These are phyloP conservation scores for Apiospora phragmitis DNA, from an alignment of 2,329 filamentous ascomycete species.

Conservation along the genomic window DNA sequence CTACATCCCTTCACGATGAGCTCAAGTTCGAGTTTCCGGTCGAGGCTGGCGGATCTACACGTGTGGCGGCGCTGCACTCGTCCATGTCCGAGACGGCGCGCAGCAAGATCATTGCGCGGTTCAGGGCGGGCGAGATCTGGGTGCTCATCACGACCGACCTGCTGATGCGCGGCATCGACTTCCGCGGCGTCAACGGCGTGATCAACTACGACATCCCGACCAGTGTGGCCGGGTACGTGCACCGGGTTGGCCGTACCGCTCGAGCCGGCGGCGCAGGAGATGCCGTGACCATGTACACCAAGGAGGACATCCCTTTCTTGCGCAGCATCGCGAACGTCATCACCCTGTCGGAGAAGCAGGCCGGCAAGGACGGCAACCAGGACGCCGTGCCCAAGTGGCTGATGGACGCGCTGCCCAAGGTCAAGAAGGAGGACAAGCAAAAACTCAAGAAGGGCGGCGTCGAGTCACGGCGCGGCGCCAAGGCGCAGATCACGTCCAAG, in stretches of 20 bases:
- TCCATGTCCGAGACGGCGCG: constrained; percentile 76
- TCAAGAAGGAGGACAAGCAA: constrained; percentile 82
- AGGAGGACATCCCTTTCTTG: constrained; percentile 86
- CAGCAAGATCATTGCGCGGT: constrained; percentile 80
- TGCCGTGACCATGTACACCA: constrained; percentile 92
- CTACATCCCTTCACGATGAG: constrained; percentile 83
- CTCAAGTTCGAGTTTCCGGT: constrained; percentile 92
- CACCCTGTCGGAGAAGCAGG: constrained; percentile 74
- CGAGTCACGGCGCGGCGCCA: constrained; percentile 55
- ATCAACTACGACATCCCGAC: constrained; percentile 97
- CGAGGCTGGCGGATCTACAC: constrained; percentile 78
- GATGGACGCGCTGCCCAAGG: constrained; percentile 79
- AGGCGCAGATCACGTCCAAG: constrained; percentile 78
- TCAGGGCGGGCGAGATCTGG: constrained; percentile 93
- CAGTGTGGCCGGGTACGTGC: constrained; percentile 87
- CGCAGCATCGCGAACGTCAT: constrained; percentile 95
- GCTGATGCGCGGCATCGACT: constrained; percentile 88
- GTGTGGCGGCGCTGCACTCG: constrained; percentile 89
- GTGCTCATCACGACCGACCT: constrained; percentile 95
- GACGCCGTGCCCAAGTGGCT: constrained; percentile 80
- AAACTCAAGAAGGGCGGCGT: constrained; percentile 80
- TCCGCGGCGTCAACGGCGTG: constrained; percentile 91
- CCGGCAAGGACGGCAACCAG: constrained; percentile 51
- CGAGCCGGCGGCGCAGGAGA: constrained; percentile 86
- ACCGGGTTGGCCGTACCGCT: constrained; percentile 89